These are phyloP conservation scores for Aureobasidium mangrovei DNA, from an alignment of 2,329 filamentous ascomycete genomes.

Conservation along the genomic window DNA sequence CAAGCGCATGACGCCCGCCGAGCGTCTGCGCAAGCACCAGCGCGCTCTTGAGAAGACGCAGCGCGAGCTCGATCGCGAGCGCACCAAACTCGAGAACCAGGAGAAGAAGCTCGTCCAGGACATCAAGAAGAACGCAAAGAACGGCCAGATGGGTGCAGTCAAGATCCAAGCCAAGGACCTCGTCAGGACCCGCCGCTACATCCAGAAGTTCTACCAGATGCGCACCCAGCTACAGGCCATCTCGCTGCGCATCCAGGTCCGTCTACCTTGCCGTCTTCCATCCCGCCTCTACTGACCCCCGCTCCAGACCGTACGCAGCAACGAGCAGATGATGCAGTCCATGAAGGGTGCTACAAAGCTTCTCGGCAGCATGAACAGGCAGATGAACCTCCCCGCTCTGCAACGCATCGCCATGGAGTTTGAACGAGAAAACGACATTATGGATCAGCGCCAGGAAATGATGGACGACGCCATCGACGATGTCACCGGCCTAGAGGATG, in stretches of 20 bases:
- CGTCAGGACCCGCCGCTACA: constrained; percentile 82
- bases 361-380: constrained; percentile 91
- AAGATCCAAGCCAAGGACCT: constrained; percentile 98
- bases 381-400: constrained; percentile 92
- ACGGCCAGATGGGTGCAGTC: constrained; percentile 95
- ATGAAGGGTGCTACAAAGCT: constrained; percentile 97
- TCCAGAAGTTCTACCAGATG: constrained; percentile 99
- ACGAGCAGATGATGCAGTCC: constrained; percentile 99
- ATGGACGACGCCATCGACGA: constrained; percentile 99
- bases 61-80: constrained; percentile 87
- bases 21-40: constrained; percentile 81
- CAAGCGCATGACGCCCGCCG: constrained; percentile 95
- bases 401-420: constrained; percentile 99
- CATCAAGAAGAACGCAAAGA: constrained; percentile 97
- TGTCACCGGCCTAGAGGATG: constrained; percentile 80
- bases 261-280: constrained; percentile 13
- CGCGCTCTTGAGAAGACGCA: constrained; percentile 95
- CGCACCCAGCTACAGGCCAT: constrained; percentile 94
- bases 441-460: constrained; percentile 98
- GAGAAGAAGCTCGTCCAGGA: constrained; percentile 94
- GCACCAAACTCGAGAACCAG: constrained; percentile 93
- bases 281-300: constrained; percentile 11
- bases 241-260: constrained; percentile 83
- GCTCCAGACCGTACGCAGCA: constrained; percentile 80
- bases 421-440: constrained; percentile 96